Evolutionary conservation across 345 rosid genomes (phyloP).

Genomic region (Rhizophora mangle): DNA sequence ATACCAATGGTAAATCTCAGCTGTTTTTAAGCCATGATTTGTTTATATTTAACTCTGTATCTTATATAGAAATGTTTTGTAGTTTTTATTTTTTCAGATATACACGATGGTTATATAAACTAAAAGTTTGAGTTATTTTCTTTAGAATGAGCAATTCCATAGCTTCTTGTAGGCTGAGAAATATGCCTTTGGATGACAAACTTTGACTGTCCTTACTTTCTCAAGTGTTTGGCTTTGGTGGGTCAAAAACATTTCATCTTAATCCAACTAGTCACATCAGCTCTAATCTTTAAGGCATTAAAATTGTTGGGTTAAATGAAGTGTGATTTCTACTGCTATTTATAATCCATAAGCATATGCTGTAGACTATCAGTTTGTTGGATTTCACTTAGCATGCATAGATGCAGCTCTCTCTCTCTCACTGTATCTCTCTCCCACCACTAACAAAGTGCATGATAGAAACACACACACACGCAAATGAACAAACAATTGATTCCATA

Average conservation of each 20-base stretch:
- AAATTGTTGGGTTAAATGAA: neutral
- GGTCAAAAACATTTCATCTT: neutral
- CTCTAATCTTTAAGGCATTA: neutral
- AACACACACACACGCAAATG: no score
- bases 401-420: no score
- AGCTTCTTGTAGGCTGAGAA: neutral
- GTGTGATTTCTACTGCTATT: neutral
- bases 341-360: neutral
- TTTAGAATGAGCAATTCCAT: neutral
- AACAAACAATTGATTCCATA: no score
- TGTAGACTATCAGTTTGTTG: neutral
- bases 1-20: slow-evolving; percentile 78
- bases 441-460: no score
- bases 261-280: neutral
- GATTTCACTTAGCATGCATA: neutral
- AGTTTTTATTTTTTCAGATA: neutral
- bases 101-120: neutral
- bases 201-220: neutral
- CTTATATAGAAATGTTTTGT: neutral
- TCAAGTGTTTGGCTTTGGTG: neutral
- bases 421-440: no score
- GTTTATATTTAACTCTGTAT: neutral
- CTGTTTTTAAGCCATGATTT: slow-evolving; percentile 3
- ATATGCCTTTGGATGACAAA: neutral
- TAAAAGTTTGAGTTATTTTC: neutral